These are phyloP conservation scores for Colletotrichum abscissum DNA, from an alignment of 2,329 filamentous ascomycete species.

Conservation along the genomic window DNA sequence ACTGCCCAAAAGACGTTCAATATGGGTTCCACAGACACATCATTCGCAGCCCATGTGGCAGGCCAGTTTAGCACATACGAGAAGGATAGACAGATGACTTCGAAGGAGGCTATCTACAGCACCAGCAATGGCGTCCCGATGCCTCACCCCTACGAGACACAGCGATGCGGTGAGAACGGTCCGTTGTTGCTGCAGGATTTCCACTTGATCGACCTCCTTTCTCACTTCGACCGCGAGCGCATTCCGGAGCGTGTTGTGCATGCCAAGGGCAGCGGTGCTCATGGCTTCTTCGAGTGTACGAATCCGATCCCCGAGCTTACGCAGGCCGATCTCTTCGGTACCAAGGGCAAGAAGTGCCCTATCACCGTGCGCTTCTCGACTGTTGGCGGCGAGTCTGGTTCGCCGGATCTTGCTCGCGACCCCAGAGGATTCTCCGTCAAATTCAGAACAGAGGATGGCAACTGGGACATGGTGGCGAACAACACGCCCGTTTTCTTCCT, in stretches of 20 bases:
- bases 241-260: slow-evolving; percentile 61
- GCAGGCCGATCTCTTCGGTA: not conserved
- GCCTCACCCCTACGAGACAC: not conserved
- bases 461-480: slow-evolving; percentile 50
- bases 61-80: slow-evolving; percentile 52
- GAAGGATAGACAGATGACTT: slow-evolving; percentile 51
- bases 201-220: slow-evolving; percentile 64
- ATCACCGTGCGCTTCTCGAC: slow-evolving; percentile 68
- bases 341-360: slow-evolving; percentile 59
- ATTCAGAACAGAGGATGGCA: slow-evolving; percentile 42
- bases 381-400: slow-evolving; percentile 73
- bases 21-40: slow-evolving; percentile 44
- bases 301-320: not conserved
- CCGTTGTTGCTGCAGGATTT: slow-evolving; percentile 60
- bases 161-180: slow-evolving; percentile 37
- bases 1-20: not conserved
- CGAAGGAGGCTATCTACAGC: slow-evolving; percentile 60
- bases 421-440: slow-evolving; percentile 69
- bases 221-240: slow-evolving; percentile 67
- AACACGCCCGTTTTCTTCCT: slow-evolving; percentile 62
- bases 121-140: not conserved
- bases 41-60: slow-evolving; percentile 50
- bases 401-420: slow-evolving; percentile 73
- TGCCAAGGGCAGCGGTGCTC: slow-evolving; percentile 54
- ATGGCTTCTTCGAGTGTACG: slow-evolving; percentile 71